These are phyloP conservation scores for Leucoagaricus sp. DNA, from an alignment of 1,284 basidiomycete species.

Conservation along the genomic window DNA sequence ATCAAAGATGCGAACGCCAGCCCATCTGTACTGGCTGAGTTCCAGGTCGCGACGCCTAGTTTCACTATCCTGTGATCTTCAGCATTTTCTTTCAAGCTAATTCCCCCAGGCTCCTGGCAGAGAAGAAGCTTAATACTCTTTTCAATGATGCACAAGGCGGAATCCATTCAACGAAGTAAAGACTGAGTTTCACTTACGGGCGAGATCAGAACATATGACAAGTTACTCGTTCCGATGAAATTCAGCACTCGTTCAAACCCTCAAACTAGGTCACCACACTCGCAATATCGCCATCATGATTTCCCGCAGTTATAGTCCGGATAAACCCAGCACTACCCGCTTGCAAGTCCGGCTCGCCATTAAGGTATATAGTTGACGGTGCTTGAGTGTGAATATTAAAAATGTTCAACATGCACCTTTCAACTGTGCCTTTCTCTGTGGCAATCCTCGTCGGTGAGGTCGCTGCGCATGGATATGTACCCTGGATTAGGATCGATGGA, in stretches of 20 bases:
- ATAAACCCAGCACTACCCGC: background rate
- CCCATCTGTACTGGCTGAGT: too few relatives aligned
- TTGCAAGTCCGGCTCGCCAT: background rate
- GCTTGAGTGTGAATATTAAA: background rate
- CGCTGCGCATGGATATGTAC: conserved; percentile 32
- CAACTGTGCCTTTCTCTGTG: conserved; percentile 1
- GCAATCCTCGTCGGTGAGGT: conserved; percentile 21
- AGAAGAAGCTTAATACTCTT: background rate
- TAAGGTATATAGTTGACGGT: background rate
- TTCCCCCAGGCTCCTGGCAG: background rate
- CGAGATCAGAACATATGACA: background rate
- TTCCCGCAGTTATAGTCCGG: background rate
- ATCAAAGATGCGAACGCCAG: too few relatives aligned
- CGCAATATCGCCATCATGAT: background rate
- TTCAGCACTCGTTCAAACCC: background rate
- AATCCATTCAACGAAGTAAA: background rate
- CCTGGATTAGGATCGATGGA: conserved; percentile 29
- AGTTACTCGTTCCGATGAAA: background rate
- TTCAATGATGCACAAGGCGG: background rate
- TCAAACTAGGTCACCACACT: background rate
- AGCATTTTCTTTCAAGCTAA: background rate
- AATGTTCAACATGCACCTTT: conserved; percentile 1
- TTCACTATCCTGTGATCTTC: too few relatives aligned
- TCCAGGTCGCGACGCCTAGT: too few relatives aligned
- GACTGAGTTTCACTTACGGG: too few relatives aligned